Conservation (phyloP, 2,329 filamentous ascomycete genomes). For the Ramularia endophylla region DNA sequence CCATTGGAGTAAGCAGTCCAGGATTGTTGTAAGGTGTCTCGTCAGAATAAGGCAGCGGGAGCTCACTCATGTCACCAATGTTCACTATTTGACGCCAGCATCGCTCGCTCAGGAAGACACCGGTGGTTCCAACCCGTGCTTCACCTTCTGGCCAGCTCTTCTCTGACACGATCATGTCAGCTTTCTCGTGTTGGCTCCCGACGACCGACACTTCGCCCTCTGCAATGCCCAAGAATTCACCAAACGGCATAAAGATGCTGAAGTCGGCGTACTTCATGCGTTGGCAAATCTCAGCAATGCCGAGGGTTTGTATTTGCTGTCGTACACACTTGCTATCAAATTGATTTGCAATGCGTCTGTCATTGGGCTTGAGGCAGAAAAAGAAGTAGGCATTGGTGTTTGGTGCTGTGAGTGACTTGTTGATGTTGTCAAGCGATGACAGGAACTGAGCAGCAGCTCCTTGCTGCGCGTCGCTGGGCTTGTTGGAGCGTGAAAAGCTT, state of each 20-base stretch:
- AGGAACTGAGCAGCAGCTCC: constrained; percentile 92
- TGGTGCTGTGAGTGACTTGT: constrained; percentile 71
- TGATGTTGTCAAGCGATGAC: constrained; percentile 82
- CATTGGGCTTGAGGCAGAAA: constrained; percentile 96
- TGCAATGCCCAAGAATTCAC: constrained; percentile 84
- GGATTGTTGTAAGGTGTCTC: constrained; percentile 53
- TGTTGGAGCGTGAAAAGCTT: constrained; percentile 32
- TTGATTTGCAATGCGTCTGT: constrained; percentile 93
- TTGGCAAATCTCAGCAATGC: constrained; percentile 95
- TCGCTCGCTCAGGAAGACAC: constrained; percentile 89
- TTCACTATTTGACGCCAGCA: constrained; percentile 91
- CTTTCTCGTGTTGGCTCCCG: constrained; percentile 87
- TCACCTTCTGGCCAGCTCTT: constrained; percentile 91
- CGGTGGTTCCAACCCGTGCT: constrained; percentile 82
- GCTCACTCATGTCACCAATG: constrained; percentile 56
- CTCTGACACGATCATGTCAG: constrained; percentile 84
- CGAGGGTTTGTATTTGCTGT: constrained; percentile 88
- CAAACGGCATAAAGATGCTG: constrained; percentile 90
- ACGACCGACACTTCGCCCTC: constrained; percentile 81
- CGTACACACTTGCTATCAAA: constrained; percentile 99
- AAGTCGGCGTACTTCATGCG: constrained; percentile 89
- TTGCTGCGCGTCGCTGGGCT: constrained; percentile 55
- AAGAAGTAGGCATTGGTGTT: constrained; percentile 93
- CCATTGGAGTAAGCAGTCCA: constrained; percentile 51
- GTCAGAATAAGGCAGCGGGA: constrained; percentile 48